A percentile compares a stretch with the other conserved stretches of the same genome.
phyloP scores from a whole-genome alignment of 2,329 filamentous ascomycete species.

The Ophiostoma sp. region DNA sequence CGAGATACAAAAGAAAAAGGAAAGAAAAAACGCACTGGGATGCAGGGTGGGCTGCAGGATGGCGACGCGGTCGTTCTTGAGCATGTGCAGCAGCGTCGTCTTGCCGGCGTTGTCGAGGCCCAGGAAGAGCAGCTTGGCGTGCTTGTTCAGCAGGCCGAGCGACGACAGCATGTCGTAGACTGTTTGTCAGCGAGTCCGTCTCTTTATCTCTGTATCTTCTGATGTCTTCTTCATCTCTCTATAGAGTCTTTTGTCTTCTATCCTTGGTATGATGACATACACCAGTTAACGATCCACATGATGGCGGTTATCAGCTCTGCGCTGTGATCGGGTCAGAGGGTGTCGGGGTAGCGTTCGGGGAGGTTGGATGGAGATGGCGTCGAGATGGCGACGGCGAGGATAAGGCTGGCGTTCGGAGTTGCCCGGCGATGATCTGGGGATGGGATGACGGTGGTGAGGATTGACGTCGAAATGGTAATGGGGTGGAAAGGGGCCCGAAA shows the following conservation, averaged over 20 bases:
- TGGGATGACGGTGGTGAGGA: not conserved
- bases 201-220: not conserved
- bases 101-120: conserved; percentile 93
- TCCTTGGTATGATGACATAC: conserved; percentile 49
- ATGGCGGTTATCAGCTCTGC: conserved; percentile 32
- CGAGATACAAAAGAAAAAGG: not conserved
- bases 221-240: not conserved
- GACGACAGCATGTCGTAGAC: conserved; percentile 88
- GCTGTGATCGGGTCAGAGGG: not conserved
- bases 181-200: conserved; percentile 38
- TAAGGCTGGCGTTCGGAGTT: not conserved
- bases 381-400: not conserved
- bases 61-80: conserved; percentile 94
- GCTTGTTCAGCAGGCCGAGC: conserved; percentile 87
- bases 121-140: conserved; percentile 89
- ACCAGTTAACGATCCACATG: conserved; percentile 97
- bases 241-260: conserved; percentile 11
- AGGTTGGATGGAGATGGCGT: not conserved
- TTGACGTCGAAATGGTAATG: conserved; percentile 4
- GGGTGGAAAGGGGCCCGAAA: conserved; percentile 11
- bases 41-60: conserved; percentile 87
- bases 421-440: not conserved
- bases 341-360: not conserved
- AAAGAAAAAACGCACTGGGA: conserved; percentile 59
- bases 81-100: conserved; percentile 89